These are phyloP conservation scores for Metschnikowia continentalis DNA, from an alignment of 805 yeast species.

Conservation along the genomic window DNA sequence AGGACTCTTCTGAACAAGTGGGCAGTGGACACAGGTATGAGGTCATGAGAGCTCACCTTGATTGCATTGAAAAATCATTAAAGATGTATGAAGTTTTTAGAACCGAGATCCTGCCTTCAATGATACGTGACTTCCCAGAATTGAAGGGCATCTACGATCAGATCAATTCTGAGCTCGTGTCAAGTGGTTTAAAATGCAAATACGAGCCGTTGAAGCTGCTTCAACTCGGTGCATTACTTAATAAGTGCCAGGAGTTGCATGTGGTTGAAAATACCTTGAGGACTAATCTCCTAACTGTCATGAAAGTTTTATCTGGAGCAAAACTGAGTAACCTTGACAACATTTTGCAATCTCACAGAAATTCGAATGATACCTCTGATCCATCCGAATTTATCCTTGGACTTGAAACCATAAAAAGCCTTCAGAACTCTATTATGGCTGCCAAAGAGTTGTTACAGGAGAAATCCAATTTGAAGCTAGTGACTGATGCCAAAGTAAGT, in stretches of 20 bases:
- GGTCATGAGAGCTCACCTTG: not conserved
- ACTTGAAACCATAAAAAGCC: not conserved
- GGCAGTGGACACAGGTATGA: not conserved
- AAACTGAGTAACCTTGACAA: not conserved
- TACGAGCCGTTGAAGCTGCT: conserved; percentile 15
- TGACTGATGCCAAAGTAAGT: conserved; percentile 5
- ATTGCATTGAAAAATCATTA: not conserved
- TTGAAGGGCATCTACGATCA: conserved; percentile 9
- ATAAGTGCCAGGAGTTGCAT: conserved; percentile 5
- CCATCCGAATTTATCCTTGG: not conserved
- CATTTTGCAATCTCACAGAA: not conserved
- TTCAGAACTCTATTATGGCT: not conserved
- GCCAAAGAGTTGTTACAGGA: not conserved
- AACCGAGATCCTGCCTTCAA: not conserved
- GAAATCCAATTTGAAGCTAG: conserved; percentile 5
- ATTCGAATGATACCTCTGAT: not conserved
- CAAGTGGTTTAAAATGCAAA: conserved; percentile 10
- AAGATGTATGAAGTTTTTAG: not conserved
- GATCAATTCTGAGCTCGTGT: conserved; percentile 6
- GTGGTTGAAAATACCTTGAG: conserved; percentile 2
- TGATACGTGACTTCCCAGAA: conserved; percentile 14
- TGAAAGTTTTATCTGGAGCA: not conserved
- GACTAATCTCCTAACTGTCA: not conserved
- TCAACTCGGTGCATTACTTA: conserved; percentile 6
- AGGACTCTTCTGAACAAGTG: not conserved